phyloP scores from a whole-genome alignment of 306 rosid species.

The Abrus precatorius region DNA sequence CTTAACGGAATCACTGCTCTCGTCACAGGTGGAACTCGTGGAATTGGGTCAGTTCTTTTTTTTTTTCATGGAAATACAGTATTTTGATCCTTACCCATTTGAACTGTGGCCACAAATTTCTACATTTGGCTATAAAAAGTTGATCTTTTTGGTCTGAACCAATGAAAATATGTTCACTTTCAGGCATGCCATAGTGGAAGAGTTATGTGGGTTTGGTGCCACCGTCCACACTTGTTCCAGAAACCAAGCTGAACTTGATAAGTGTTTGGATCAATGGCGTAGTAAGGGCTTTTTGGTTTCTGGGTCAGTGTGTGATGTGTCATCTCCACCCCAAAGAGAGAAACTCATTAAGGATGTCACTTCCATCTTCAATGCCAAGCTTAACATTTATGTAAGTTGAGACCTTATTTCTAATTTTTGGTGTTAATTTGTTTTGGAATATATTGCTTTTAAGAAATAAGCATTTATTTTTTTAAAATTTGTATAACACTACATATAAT shows the following conservation, averaged over 20 bases:
- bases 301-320: constrained; percentile 79
- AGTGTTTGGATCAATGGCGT: constrained; percentile 70
- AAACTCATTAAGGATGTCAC: constrained; percentile 62
- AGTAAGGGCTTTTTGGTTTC: constrained; percentile 68
- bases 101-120: not conserved
- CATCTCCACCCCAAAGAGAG: constrained; percentile 65
- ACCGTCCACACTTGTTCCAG: constrained; percentile 85
- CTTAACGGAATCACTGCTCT: constrained; percentile 76
- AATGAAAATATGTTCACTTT: constrained; percentile 10
- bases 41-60: constrained; percentile 67
- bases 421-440: too few species aligned
- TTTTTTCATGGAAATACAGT: not conserved
- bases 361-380: constrained; percentile 66
- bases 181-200: constrained; percentile 83
- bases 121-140: not conserved
- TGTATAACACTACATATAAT: too few species aligned
- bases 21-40: constrained; percentile 93
- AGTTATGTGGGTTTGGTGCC: constrained; percentile 84
- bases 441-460: too few species aligned
- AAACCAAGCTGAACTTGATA: constrained; percentile 68
- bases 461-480: too few species aligned
- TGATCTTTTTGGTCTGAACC: constrained; percentile 5
- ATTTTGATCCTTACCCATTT: constrained; percentile 34
- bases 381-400: constrained; percentile 71
- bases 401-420: not conserved